Base-by-base conservation (phyloP, 164 flowering plant species). In the Chloranthus sessilifolius region DNA sequence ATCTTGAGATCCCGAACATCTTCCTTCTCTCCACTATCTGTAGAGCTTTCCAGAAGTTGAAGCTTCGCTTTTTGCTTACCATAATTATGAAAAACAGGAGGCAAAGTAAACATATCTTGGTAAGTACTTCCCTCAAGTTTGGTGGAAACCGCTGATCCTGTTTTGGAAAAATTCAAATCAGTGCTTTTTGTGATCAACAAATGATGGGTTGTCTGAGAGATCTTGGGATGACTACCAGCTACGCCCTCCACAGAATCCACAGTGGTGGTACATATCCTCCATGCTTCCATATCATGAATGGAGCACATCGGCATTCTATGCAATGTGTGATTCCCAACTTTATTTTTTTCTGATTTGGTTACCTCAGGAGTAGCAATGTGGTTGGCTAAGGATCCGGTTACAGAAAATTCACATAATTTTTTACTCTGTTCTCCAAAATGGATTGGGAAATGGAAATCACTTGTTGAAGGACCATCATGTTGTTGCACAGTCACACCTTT, bases 171-270 rank as follows among this genome's bases (percentile, higher is more conserved):
- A 58, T 71, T 58, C 52, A 64, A 44, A 52, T 55, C 79, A 38
- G 57, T 53, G 37, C 61, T 65, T 60, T 73, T 63, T 8, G 70
- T 63, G 33, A 81, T 55, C 28, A 72, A 42, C 51, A 77, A 54
- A 59, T 50, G 77, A 55, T 67, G 81, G 30, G 79, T 71, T 45
- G 76, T 66, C 55, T 77, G 70, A 33, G 79, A 68, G 61, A 72
- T 46, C 63, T 64, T 67, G 30, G 79, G 56, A 59, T 41, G 63
- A 52, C 53, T 52, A 52, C 66, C 64, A 45, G 61, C 37, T 11
- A 56, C 20, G 16, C 49, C 72, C 44, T 63, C 64, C 49, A 64
- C 39, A 22, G 80, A 68, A 51, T 76, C 72, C 33, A 70, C 54
- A 31, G 69, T 66, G 12, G 80, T 47, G 12, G 80, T 47, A 52